Base-by-base conservation (phyloP, 371 early-diverging fungal genomes). In the Batkoa obscura region DNA sequence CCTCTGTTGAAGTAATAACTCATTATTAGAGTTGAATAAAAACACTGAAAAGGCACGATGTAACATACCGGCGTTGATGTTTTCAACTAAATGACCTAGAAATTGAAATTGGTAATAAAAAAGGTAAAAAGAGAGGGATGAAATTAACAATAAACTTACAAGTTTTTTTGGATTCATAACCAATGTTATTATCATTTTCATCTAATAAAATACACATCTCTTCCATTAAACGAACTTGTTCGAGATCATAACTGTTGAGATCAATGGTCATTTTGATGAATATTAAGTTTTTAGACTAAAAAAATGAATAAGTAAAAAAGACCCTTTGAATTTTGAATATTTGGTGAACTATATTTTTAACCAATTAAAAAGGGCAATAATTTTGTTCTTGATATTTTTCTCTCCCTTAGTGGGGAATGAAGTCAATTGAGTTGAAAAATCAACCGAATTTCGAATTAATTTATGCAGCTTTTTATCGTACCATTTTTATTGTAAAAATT, bases 11-110 rank as follows among this genome's bases (percentile, higher is more conserved):
- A 94, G 76, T 43, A 97, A 75, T 10, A 97, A 78, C 59, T 81
- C 73, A 41, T 73, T 70, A 58, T 90, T 79, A 5, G 62, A 58
- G 68, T 78, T 71, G 74, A 97, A 97, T 42, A 94, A 69, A 65
- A 97, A 97, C 37, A 94, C 94, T 45, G 84, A 83, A 72, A 97
- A 97, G 15, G 97, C 97, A 41, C 97, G 86, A 73, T 97, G 97
- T 57, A 97, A 74, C 37, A 89, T 72, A 2, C 90, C 88, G 53
- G 77, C 67, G 59, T 78, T 64, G 62, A 92, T 92, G 68, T 91
- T 90, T 45, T 75, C 71, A 90, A 90, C 91, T 53, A 90, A 68
- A 68, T 96, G 94, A 68, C 87, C 88, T 87, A 58, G 12, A 33
- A 41, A 58, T 39, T 35, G 15, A 36, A 37, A 34, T n/a, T n/a